A percentile compares a stretch with the other conserved stretches of the same genome.
phyloP scores from a whole-genome alignment of 2,329 filamentous ascomycete genomes.

The Albophoma yamanashiensis region DNA sequence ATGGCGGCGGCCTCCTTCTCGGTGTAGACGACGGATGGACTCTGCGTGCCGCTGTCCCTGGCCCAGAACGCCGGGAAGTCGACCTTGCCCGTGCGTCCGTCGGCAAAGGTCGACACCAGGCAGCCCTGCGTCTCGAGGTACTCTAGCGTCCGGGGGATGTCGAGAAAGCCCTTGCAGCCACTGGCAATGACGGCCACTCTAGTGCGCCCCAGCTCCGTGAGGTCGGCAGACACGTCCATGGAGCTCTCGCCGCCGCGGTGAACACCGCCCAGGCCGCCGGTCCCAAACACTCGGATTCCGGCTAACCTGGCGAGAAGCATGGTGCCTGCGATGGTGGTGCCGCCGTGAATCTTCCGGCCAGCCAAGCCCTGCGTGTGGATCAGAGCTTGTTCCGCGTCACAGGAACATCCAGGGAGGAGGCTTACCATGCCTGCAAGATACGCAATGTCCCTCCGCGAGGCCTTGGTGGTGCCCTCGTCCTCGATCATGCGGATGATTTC shows the following conservation, averaged over 20 bases:
- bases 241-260: conserved; percentile 78
- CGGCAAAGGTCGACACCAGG: conserved; percentile 79
- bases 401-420: background rate
- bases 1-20: conserved; percentile 84
- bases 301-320: conserved; percentile 82
- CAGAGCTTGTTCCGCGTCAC: background rate
- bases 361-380: conserved; percentile 40
- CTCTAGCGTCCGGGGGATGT: conserved; percentile 83
- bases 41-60: conserved; percentile 71
- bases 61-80: conserved; percentile 93
- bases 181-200: conserved; percentile 80
- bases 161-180: conserved; percentile 92
- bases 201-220: conserved; percentile 86
- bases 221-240: conserved; percentile 90
- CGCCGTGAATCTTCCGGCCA: conserved; percentile 66
- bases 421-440: conserved; percentile 68
- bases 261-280: conserved; percentile 87
- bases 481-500: conserved; percentile 66
- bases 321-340: conserved; percentile 87
- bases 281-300: conserved; percentile 88
- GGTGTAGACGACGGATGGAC: conserved; percentile 62
- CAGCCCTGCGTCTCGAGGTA: conserved; percentile 63
- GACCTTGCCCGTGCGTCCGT: conserved; percentile 60
- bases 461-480: conserved; percentile 61
- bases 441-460: conserved; percentile 78